Percentiles rank a stretch among this genome's conserved stretches.
Evolutionary conservation across 352 stramenopile species (phyloP).

Genomic region (Pythium inflatum): DNA sequence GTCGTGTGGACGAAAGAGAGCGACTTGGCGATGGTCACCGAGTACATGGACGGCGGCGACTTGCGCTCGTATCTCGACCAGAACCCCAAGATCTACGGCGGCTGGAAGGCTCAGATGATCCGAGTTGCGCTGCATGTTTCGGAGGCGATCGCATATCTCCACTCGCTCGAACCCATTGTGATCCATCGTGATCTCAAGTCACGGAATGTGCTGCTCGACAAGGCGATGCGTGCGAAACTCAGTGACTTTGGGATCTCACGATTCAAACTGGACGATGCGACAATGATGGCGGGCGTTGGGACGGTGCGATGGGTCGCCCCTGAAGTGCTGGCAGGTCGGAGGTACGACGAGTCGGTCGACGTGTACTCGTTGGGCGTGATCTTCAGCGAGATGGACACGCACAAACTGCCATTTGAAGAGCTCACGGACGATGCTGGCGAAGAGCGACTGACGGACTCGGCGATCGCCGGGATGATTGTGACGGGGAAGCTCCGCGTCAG

Average conservation of each 20-base stretch:
- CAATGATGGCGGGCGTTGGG: constrained; percentile 23
- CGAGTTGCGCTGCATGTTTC: constrained; percentile 25
- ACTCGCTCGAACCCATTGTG: constrained; percentile 22
- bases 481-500: constrained; percentile 21
- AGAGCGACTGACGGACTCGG: constrained; percentile 23
- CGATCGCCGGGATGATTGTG: constrained; percentile 31
- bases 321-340: constrained; percentile 18
- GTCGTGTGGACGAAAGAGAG: constrained; percentile 40
- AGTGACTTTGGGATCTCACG: constrained; percentile 45
- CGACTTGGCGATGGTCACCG: constrained; percentile 31
- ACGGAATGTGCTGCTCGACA: constrained; percentile 40
- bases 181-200: constrained; percentile 47
- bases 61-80: constrained; percentile 23
- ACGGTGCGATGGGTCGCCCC: constrained; percentile 29
- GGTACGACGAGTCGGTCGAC: constrained; percentile 28
- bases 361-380: constrained; percentile 30
- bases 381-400: constrained; percentile 27
- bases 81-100: background rate
- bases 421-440: constrained; percentile 15
- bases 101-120: constrained; percentile 14
- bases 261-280: constrained; percentile 26
- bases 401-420: constrained; percentile 27
- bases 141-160: constrained; percentile 33
- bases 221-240: constrained; percentile 38
- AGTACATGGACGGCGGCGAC: constrained; percentile 39